These are phyloP conservation scores for Chaetomiaceae sp. DNA, from an alignment of 2,329 filamentous ascomycete genomes.

Conservation along the genomic window DNA sequence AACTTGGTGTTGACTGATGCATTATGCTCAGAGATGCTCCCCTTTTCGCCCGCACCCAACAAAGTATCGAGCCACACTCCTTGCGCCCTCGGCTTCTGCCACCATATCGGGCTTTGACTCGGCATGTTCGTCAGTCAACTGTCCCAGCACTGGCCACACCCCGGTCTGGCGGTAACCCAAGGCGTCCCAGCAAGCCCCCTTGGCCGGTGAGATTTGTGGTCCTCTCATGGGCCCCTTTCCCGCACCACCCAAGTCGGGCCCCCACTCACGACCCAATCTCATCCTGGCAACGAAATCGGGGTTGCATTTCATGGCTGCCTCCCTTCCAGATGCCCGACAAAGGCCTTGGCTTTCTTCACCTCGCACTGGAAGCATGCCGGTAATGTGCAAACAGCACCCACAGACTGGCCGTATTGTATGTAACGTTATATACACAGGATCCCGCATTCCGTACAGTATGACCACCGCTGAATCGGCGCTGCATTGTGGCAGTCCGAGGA, in stretches of 20 bases:
- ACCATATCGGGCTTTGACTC: not conserved
- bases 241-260: not conserved
- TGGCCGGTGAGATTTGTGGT: slow-evolving; percentile 1
- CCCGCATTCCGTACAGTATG: no score
- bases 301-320: slow-evolving; percentile 1
- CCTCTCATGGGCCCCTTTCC: not conserved
- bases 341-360: no score
- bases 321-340: slow-evolving; percentile 3
- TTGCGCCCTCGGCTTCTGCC: not conserved
- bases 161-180: slow-evolving; percentile 5
- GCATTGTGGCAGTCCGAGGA: no score
- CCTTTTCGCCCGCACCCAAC: no score
- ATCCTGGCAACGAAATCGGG: not conserved
- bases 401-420: no score
- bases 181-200: not conserved
- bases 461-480: no score
- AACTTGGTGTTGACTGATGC: no score
- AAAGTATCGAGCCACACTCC: no score
- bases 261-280: slow-evolving; percentile 5
- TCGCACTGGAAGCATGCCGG: no score
- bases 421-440: no score
- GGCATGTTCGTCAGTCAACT: not conserved
- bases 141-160: not conserved
- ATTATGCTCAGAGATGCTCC: no score
- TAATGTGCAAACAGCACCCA: slow-evolving; percentile 7